Conservation (phyloP, 1,284 basidiomycete genomes). For the Tremellales sp. region DNA sequence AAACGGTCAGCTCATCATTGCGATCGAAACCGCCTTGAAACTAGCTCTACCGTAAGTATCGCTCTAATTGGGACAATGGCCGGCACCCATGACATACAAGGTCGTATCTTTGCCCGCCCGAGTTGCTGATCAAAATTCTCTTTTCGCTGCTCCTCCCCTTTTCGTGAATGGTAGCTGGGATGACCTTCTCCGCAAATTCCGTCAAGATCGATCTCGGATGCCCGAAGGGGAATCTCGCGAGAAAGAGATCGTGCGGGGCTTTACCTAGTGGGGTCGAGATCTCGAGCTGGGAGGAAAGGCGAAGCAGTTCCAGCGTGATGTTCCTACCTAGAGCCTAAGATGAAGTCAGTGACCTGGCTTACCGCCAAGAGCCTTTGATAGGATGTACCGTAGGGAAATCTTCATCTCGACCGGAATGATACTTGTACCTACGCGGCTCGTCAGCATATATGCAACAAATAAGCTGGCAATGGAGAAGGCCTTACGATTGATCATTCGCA, state of each 20-base stretch:
- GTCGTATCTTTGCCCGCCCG: constrained; percentile 71
- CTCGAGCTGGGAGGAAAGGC: constrained; percentile 33
- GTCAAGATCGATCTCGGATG: constrained; percentile 62
- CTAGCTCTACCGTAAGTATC: constrained; percentile 14
- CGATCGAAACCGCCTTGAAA: constrained; percentile 63
- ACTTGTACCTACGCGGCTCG: constrained; percentile 29
- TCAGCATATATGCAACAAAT: neutral
- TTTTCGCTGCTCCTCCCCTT: constrained; percentile 18
- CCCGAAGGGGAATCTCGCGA: constrained; percentile 63
- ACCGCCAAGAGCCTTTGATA: neutral
- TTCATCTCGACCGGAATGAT: constrained; percentile 33
- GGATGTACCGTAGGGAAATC: constrained; percentile 39
- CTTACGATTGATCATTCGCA: constrained; percentile 49
- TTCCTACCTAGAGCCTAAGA: constrained; percentile 34
- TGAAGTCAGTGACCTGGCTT: neutral
- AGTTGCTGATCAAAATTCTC: constrained; percentile 67
- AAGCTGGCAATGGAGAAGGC: neutral
- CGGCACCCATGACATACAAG: constrained; percentile 47
- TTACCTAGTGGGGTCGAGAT: constrained; percentile 56
- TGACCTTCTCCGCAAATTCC: constrained; percentile 59
- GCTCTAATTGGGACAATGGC: neutral
- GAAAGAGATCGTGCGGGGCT: constrained; percentile 67
- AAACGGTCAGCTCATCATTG: constrained; percentile 71
- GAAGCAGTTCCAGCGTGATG: constrained; percentile 29
- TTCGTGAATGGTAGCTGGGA: constrained; percentile 36